Conservation (phyloP, 495 filamentous ascomycete species). For the Beverwykella pulmonaria region DNA sequence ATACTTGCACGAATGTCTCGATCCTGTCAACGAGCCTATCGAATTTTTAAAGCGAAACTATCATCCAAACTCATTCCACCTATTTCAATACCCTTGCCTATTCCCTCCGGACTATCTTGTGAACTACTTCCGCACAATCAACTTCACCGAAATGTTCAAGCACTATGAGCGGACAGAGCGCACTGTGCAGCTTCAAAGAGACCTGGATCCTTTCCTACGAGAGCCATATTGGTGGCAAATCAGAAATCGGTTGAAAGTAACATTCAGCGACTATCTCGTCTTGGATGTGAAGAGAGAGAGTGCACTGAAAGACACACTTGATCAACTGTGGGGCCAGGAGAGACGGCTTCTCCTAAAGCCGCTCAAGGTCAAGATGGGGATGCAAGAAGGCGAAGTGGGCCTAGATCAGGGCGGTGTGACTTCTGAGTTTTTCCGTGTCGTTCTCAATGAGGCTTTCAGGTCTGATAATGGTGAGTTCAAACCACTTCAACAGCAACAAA, state of each 20-base stretch:
- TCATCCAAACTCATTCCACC: slow-evolving; percentile 68
- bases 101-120: slow-evolving; percentile 74
- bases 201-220: slow-evolving; percentile 52
- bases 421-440: slow-evolving; percentile 89
- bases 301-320: slow-evolving; percentile 75
- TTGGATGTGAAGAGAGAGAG: slow-evolving; percentile 72
- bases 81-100: slow-evolving; percentile 79
- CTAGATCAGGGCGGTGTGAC: slow-evolving; percentile 93
- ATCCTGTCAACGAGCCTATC: slow-evolving; percentile 72
- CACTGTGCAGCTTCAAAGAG: slow-evolving; percentile 57
- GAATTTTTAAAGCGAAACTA: slow-evolving; percentile 65
- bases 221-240: slow-evolving; percentile 10
- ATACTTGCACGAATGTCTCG: slow-evolving; percentile 75
- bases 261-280: slow-evolving; percentile 72
- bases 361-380: slow-evolving; percentile 83
- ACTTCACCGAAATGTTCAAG: slow-evolving; percentile 78
- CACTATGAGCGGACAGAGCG: slow-evolving; percentile 71
- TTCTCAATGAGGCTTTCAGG: slow-evolving; percentile 74
- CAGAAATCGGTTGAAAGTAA: slow-evolving; percentile 56
- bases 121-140: slow-evolving; percentile 86
- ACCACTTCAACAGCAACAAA: background rate
- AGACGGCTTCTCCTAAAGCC: slow-evolving; percentile 80
- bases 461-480: slow-evolving; percentile 69
- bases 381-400: slow-evolving; percentile 80
- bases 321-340: slow-evolving; percentile 86